Percentiles rank a stretch among this genome's conserved stretches.
phyloP scores from a whole-genome alignment of 2,329 filamentous ascomycete genomes.

The Fusarium bactridioides region DNA sequence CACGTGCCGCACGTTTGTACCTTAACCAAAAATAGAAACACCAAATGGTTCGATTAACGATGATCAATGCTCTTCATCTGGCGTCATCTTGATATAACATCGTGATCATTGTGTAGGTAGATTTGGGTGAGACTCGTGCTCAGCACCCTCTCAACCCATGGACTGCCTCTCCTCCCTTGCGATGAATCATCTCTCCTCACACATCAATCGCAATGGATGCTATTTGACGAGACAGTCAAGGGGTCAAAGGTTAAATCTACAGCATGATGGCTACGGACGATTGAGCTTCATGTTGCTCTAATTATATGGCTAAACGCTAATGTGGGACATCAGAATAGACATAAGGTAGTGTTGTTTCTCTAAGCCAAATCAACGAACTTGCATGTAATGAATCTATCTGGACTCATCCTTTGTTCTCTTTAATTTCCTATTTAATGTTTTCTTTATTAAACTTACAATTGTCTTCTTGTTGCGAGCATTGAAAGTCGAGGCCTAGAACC shows the following conservation, averaged over 20 bases:
- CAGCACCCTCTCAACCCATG: not conserved
- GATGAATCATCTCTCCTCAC: not conserved
- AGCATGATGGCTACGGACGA: not conserved
- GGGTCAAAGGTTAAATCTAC: accelerated
- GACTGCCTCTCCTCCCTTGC: no score
- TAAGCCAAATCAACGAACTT: no score
- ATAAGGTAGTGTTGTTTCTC: no score
- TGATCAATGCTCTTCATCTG: not conserved
- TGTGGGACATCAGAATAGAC: not conserved
- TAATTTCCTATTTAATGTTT: accelerated
- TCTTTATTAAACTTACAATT: not conserved
- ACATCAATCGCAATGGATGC: not conserved
- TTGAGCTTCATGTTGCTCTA: not conserved
- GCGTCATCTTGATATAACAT: not conserved
- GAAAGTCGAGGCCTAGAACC: not conserved
- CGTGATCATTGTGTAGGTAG: not conserved
- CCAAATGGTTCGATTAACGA: not conserved
- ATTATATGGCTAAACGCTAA: not conserved
- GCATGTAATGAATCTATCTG: no score
- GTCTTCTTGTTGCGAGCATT: not conserved
- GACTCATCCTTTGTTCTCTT: not conserved
- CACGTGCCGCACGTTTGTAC: not conserved
- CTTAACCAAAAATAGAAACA: not conserved
- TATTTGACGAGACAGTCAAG: accelerated
- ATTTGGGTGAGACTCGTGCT: no score